phyloP scores from a whole-genome alignment of 225 moss, liverwort and hornwort species.

The Physcomitrellopsis africana region DNA sequence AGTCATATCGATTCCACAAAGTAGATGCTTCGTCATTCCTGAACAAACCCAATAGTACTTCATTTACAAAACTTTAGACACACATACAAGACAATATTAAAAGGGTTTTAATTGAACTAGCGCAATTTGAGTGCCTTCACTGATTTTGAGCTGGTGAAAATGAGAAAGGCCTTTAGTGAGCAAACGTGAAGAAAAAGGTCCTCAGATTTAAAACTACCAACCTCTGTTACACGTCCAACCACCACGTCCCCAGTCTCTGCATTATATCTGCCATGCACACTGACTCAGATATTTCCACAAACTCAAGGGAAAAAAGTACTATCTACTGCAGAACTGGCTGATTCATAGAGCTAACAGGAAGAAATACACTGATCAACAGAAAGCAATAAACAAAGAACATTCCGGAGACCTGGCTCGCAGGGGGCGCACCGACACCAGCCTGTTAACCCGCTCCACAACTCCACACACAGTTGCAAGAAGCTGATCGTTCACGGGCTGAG shows the following conservation, averaged over 20 bases:
- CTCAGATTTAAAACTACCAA: constrained; percentile 29
- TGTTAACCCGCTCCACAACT: constrained; percentile 93
- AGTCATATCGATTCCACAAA: background rate
- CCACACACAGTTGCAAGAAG: constrained; percentile 95
- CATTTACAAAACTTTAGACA: background rate
- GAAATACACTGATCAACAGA: background rate
- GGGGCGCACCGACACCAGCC: constrained; percentile 95
- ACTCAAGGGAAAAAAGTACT: background rate
- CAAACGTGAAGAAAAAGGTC: background rate
- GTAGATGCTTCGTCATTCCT: background rate
- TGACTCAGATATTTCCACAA: constrained; percentile 13
- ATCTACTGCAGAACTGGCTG: too few species aligned
- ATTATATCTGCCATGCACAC: constrained; percentile 64
- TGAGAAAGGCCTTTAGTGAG: background rate
- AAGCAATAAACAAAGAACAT: background rate
- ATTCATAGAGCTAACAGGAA: background rate
- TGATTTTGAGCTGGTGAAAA: background rate
- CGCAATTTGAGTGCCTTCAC: background rate
- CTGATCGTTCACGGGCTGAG: constrained; percentile 82
- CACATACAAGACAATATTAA: background rate
- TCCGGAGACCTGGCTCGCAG: constrained; percentile 78
- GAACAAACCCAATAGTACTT: constrained; percentile 9
- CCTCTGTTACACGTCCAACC: constrained; percentile 98
- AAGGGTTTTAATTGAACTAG: background rate
- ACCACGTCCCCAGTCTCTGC: constrained; percentile 98